Conservation (phyloP, 2,329 filamentous ascomycete genomes). For the Botrytis hyacinthi region DNA sequence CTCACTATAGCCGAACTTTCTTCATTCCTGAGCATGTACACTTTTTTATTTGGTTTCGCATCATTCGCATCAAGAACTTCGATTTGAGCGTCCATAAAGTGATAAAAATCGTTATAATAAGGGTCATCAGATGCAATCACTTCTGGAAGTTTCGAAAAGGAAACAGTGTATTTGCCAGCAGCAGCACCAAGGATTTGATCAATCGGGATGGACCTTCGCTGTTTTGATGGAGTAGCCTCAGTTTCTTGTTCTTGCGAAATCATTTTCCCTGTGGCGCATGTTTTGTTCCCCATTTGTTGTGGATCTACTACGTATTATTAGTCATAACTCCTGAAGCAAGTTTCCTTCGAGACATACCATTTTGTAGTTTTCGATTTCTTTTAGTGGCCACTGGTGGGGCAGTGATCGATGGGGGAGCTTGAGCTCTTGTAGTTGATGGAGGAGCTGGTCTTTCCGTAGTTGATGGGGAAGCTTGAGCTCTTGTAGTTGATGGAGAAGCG, state of each 20-base stretch:
- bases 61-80: neutral
- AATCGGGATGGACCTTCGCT: neutral
- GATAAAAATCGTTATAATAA: fast-evolving
- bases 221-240: neutral
- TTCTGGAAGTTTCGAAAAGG: neutral
- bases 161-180: neutral
- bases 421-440: too few species aligned
- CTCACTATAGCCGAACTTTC: fast-evolving
- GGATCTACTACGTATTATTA: neutral
- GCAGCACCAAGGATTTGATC: neutral
- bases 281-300: neutral
- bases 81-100: fast-evolving
- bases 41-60: too few species aligned
- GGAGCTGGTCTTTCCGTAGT: neutral
- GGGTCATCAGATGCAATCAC: fast-evolving
- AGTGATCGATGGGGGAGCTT: neutral
- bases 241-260: neutral
- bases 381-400: neutral
- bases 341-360: neutral
- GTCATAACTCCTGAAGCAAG: neutral
- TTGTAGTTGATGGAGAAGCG: neutral
- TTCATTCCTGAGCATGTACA: neutral
- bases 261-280: neutral
- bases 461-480: neutral
- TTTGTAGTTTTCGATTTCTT: neutral